Conservation (phyloP, 2,329 filamentous ascomycete species). For the Torrubiella hemipterigena region DNA sequence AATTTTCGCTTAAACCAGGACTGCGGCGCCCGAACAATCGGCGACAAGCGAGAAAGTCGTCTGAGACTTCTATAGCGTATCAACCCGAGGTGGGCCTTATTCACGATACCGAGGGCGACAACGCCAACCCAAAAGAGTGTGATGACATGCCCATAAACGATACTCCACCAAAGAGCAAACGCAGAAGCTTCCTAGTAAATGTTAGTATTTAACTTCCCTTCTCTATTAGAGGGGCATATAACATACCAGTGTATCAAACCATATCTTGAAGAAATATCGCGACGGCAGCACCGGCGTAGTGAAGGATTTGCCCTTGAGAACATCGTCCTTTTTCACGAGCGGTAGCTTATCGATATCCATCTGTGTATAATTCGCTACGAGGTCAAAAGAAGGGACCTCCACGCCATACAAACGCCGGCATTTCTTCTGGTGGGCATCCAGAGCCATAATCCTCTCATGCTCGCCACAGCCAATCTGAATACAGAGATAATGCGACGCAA, state of each 20-base stretch:
- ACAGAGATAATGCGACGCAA: too few species aligned
- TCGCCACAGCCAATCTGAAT: too few species aligned
- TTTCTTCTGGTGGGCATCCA: too few species aligned
- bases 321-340: too few species aligned
- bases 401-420: too few species aligned
- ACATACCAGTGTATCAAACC: not conserved
- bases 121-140: not conserved
- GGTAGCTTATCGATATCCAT: too few species aligned
- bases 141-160: not conserved
- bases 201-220: not conserved
- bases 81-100: not conserved
- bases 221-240: not conserved
- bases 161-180: not conserved
- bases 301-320: too few species aligned
- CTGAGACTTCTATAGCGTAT: not conserved
- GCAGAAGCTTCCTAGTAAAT: too few species aligned
- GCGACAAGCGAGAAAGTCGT: not conserved
- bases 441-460: too few species aligned
- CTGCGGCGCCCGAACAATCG: not conserved
- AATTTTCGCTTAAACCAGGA: conserved; percentile 21
- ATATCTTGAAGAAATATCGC: not conserved
- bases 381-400: too few species aligned
- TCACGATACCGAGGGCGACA: not conserved
- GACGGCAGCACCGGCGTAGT: too few species aligned
- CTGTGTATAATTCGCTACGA: too few species aligned